Evolutionary conservation across 306 rosid genomes (phyloP).

Genomic region (Hippophae gyantsensis): DNA sequence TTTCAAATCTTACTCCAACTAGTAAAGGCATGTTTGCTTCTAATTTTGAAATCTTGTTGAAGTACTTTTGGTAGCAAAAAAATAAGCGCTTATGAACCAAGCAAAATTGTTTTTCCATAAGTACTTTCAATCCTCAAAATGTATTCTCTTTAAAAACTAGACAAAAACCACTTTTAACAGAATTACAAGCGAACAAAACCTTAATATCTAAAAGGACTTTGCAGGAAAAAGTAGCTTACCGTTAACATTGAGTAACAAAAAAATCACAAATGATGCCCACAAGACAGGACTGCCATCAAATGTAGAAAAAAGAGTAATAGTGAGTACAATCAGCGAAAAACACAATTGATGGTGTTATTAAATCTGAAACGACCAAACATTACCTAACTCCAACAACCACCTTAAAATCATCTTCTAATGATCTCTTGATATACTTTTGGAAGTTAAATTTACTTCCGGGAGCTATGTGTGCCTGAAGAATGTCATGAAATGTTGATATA

Average conservation of each 20-base stretch:
- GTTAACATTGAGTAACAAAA: conserved; percentile 58
- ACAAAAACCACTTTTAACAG: too few species aligned
- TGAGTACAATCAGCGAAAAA: neutral
- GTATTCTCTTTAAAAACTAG: too few species aligned
- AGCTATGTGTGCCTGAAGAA: too few species aligned
- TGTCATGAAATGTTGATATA: too few species aligned
- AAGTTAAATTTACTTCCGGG: conserved; percentile 75
- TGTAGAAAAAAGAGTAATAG: conserved; percentile 5
- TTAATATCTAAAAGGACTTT: neutral
- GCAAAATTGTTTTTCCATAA: too few species aligned
- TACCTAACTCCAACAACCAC: conserved; percentile 85
- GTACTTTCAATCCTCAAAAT: too few species aligned
- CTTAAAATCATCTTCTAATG: conserved; percentile 92
- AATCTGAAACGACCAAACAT: neutral
- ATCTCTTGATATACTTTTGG: conserved; percentile 83
- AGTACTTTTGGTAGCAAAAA: too few species aligned
- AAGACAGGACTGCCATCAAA: conserved; percentile 63
- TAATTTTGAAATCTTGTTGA: too few species aligned
- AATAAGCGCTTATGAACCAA: too few species aligned
- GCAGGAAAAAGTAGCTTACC: conserved; percentile 36
- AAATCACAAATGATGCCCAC: conserved; percentile 76
- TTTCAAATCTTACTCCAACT: neutral
- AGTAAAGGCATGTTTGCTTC: neutral
- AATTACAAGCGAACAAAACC: too few species aligned
- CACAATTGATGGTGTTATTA: neutral